phyloP scores from a whole-genome alignment of 2,329 filamentous ascomycete species.

The Arthrobotrys sphaeroides region DNA sequence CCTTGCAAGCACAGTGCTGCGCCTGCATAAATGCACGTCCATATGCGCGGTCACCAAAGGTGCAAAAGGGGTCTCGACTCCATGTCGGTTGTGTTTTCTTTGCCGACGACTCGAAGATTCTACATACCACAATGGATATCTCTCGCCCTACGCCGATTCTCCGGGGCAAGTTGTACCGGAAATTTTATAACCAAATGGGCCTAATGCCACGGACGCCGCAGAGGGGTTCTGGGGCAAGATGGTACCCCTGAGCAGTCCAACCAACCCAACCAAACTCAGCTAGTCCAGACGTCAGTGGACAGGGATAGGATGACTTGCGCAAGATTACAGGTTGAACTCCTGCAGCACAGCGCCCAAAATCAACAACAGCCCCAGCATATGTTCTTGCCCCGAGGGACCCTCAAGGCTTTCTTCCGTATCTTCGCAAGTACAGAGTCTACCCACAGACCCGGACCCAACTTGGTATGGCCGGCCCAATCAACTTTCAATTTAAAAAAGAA shows the following conservation, averaged over 20 bases:
- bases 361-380: not conserved
- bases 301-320: slow-evolving; percentile 38
- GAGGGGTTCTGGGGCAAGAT: not conserved
- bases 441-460: not conserved
- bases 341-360: slow-evolving; percentile 19
- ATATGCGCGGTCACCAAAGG: slow-evolving; percentile 7
- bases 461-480: slow-evolving; percentile 29
- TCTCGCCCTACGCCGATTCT: slow-evolving; percentile 24
- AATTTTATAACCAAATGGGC: slow-evolving; percentile 32
- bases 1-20: slow-evolving; percentile 10
- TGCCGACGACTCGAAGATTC: not conserved
- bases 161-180: slow-evolving; percentile 21
- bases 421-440: not conserved
- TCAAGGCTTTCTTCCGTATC: not conserved
- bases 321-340: slow-evolving; percentile 47
- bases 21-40: slow-evolving; percentile 19
- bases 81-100: not conserved
- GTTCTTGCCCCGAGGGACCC: slow-evolving; percentile 13
- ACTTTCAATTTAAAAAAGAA: slow-evolving; percentile 48
- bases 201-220: slow-evolving; percentile 17
- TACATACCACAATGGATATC: not conserved
- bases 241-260: slow-evolving; percentile 32
- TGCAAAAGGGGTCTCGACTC: slow-evolving; percentile 8
- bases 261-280: not conserved
- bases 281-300: slow-evolving; percentile 26